These are phyloP conservation scores for Dissophora ornata DNA, from an alignment of 192 early-diverging fungal species.

Conservation along the genomic window DNA sequence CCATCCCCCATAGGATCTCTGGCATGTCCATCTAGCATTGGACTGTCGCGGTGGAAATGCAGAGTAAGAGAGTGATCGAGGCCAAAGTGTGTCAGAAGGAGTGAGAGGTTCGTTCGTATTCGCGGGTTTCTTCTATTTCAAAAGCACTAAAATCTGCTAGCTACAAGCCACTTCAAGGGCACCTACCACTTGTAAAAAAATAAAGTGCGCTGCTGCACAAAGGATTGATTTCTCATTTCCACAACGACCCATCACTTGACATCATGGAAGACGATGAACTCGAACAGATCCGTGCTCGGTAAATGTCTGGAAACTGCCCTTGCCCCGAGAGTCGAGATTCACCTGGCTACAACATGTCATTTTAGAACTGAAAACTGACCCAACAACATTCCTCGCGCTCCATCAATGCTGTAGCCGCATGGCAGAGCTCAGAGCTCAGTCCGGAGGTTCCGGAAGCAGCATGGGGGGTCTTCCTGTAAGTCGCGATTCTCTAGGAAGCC, in stretches of 20 bases:
- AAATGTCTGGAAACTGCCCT: too few species aligned
- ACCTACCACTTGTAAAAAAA: too few species aligned
- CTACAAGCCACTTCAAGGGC: slow-evolving; percentile 9
- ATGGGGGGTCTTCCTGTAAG: slow-evolving; percentile 39
- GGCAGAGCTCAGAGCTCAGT: slow-evolving; percentile 54
- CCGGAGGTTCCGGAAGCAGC: slow-evolving; percentile 40
- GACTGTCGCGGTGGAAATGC: background rate
- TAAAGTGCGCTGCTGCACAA: too few species aligned
- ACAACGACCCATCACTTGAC: background rate
- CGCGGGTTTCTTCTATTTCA: too few species aligned
- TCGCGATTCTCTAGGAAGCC: background rate
- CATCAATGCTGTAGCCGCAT: slow-evolving; percentile 65
- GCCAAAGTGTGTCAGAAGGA: too few species aligned
- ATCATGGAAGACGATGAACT: slow-evolving; percentile 85
- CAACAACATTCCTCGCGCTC: background rate
- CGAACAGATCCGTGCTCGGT: slow-evolving; percentile 76
- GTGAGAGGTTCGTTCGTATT: too few species aligned
- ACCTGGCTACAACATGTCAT: too few species aligned
- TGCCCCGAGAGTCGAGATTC: too few species aligned
- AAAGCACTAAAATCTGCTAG: too few species aligned
- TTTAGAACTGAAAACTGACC: too few species aligned
- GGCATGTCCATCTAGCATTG: slow-evolving; percentile 24
- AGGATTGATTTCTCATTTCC: too few species aligned
- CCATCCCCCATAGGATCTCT: slow-evolving; percentile 45
- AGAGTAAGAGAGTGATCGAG: background rate